Evolutionary conservation across 768 basidiomycete genomes (phyloP).

Genomic region (Daedaleopsis nitida): DNA sequence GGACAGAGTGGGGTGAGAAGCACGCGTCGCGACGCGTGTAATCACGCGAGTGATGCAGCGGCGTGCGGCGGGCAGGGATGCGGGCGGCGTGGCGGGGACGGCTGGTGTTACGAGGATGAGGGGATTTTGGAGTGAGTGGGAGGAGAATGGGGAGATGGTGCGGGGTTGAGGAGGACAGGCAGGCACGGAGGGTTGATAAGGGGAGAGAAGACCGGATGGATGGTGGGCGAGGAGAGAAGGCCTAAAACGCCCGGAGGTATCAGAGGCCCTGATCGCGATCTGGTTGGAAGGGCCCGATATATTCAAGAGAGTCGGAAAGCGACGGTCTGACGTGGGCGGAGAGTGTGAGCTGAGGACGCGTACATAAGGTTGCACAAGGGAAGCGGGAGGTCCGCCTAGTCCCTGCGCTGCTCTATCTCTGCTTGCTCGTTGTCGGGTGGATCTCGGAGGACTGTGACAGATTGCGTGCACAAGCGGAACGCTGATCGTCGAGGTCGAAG

Average conservation of each 20-base stretch:
- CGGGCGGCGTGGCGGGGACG: background rate
- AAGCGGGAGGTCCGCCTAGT: background rate
- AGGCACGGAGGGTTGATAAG: background rate
- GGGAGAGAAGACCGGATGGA: constrained; percentile 8
- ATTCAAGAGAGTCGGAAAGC: constrained; percentile 15
- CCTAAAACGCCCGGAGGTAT: background rate
- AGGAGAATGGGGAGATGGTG: background rate
- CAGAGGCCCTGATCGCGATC: constrained; percentile 17
- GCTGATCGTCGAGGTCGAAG: constrained; percentile 4
- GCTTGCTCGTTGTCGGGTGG: constrained; percentile 10
- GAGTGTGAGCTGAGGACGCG: constrained; percentile 1
- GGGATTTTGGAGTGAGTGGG: background rate
- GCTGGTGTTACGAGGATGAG: background rate
- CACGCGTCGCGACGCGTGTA: constrained; percentile 5
- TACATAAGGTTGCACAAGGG: constrained; percentile 15
- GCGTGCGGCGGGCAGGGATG: background rate
- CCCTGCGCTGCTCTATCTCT: constrained; percentile 3
- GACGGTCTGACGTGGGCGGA: constrained; percentile 16
- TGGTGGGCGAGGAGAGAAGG: constrained; percentile 2
- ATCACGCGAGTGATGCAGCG: constrained; percentile 1
- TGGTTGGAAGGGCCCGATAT: constrained; percentile 16
- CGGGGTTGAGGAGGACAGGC: background rate
- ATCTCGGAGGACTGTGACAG: constrained; percentile 11
- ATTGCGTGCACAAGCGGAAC: constrained; percentile 2
- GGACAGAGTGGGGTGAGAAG: constrained; percentile 3